A percentile compares a stretch with the other conserved stretches of the same genome.
phyloP scores from a whole-genome alignment of 139 green algal genomes.

The Coccomyxa sp. region DNA sequence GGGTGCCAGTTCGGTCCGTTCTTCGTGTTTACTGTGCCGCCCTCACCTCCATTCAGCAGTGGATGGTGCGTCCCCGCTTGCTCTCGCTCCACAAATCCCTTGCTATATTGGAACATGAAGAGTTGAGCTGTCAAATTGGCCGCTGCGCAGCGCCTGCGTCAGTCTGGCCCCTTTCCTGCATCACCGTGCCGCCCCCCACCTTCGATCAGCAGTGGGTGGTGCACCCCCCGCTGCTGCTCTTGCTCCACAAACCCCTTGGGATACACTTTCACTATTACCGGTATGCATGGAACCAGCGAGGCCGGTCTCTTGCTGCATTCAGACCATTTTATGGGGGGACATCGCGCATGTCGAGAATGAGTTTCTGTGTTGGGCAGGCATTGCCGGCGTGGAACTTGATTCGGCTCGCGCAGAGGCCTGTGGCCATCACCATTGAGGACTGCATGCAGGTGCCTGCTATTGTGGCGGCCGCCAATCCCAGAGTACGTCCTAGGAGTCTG shows the following conservation, averaged over 20 bases:
- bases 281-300: no score
- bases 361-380: slow-evolving; percentile 19
- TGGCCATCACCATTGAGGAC: slow-evolving; percentile 53
- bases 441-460: slow-evolving; percentile 39
- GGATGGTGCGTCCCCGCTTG: no score
- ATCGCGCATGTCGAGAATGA: not conserved
- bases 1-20: no score
- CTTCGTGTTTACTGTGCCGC: no score
- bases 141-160: slow-evolving; percentile 36
- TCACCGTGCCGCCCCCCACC: slow-evolving; percentile 26
- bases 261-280: no score
- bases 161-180: slow-evolving; percentile 57
- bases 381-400: slow-evolving; percentile 70
- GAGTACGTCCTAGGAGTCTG: slow-evolving; percentile 19
- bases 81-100: not conserved
- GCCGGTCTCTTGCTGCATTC: no score
- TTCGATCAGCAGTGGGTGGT: slow-evolving; percentile 40
- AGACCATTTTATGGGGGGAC: no score
- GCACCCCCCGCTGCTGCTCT: not conserved
- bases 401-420: slow-evolving; percentile 44
- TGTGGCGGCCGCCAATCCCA: slow-evolving; percentile 23
- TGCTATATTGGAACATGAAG: not conserved
- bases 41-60: no score
- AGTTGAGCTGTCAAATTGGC: slow-evolving; percentile 27
- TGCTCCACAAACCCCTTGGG: not conserved